Conservation (phyloP, 2,329 filamentous ascomycete genomes). For the Dactylella cylindrospora region DNA sequence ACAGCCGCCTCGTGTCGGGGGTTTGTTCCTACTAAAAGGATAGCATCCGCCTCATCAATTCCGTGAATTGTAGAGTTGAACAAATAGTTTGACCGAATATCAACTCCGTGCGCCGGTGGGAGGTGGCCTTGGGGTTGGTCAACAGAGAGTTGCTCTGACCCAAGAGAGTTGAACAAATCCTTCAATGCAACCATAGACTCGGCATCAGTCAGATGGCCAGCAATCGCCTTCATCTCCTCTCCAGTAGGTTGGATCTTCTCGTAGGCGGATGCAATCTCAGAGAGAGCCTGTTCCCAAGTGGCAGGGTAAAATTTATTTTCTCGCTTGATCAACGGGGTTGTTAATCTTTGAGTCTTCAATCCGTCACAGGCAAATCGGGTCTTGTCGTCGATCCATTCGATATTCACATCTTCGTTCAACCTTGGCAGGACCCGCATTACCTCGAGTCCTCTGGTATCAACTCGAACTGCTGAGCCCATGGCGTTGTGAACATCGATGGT, state of each 20-base stretch:
- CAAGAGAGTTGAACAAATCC: constrained; percentile 93
- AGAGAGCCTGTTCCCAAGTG: constrained; percentile 92
- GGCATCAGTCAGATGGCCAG: constrained; percentile 85
- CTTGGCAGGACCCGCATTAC: constrained; percentile 93
- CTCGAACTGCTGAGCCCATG: constrained; percentile 88
- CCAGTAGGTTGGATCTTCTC: constrained; percentile 76
- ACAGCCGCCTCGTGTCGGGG: constrained; percentile 92
- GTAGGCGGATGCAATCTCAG: constrained; percentile 80
- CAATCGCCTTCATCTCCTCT: constrained; percentile 94
- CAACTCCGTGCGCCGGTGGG: constrained; percentile 87
- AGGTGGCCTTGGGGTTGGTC: constrained; percentile 82
- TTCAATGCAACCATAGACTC: constrained; percentile 96
- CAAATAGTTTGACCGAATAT: constrained; percentile 89
- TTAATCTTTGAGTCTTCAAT: constrained; percentile 91
- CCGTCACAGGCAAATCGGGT: constrained; percentile 94
- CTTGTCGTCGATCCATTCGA: constrained; percentile 99
- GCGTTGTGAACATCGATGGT: constrained; percentile 92
- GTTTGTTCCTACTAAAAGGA: constrained; percentile 93
- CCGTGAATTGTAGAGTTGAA: constrained; percentile 96
- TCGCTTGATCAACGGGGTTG: constrained; percentile 83
- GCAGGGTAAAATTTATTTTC: constrained; percentile 89
- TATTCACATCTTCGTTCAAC: constrained; percentile 96
- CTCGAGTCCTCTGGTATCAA: constrained; percentile 89
- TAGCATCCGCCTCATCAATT: constrained; percentile 88
- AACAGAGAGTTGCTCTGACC: constrained; percentile 90